Evolutionary conservation across 75 land plant genomes (phyloP), one percentile per base, ranked within the genome.

Genomic region (Picea sitchensis): DNA sequence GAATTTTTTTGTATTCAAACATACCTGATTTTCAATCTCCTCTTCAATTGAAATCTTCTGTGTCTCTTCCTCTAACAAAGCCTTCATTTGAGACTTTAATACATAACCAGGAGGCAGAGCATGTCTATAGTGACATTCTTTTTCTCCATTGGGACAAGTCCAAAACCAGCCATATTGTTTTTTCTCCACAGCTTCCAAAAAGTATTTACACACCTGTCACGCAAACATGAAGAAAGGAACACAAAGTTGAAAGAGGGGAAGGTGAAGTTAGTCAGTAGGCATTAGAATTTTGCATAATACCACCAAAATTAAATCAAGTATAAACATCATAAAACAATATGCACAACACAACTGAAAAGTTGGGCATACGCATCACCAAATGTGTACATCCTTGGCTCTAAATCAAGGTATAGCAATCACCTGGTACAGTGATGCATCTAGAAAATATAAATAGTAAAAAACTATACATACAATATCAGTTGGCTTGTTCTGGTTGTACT

Each of bases 81-180:
- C 99, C 80, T 98, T 98, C 98, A 98, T 98, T 81, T 98, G 99
- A 75, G 99, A 98, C 81, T 98, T 98, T 56, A 98, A 75, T 21
- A 98, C 89, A 80, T 98, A 98, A 64, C 98, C 99, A 77, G 94
- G 92, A 23, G 99, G 99, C 62, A 98, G 89, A 79, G 99, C 99
- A 90, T 98, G 99, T 77, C 99, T 83, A 73, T 98, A 98, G 79
- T 93, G 96, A 76, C 99, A 98, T 1, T 98, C 98, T 79, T 93
- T 95, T 18, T 96, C 96, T 79, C 99, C 96, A 91, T 93, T 98
- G 62, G 99, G 99, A 73, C 99, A 98, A 71, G 83, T 89, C 99
- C 99, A 98, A 80, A 98, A 98, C 99, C 99, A 98, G 38, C 99
- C 99, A 89, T 98, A 98, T 73, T 98, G 99, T 79, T 95, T 98